These are phyloP conservation scores for Globisporangium okanoganense DNA, from an alignment of 352 stramenopile species.

Conservation along the genomic window DNA sequence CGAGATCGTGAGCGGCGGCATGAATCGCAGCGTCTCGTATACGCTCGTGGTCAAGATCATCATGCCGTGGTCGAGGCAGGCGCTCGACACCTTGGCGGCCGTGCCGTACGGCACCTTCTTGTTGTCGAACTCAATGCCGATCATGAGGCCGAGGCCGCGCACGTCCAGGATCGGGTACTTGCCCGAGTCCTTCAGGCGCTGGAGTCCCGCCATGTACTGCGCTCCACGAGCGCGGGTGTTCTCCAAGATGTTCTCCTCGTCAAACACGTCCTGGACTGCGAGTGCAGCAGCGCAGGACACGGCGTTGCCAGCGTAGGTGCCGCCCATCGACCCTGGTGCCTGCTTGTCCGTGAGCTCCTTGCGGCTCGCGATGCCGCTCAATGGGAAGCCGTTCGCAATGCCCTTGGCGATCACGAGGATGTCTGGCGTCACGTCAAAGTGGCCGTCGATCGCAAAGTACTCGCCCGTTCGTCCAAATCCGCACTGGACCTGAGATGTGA, in stretches of 20 bases:
- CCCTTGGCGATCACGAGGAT: conserved; percentile 93
- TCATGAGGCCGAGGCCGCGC: conserved; percentile 89
- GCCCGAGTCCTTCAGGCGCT: conserved; percentile 68
- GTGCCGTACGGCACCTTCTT: conserved; percentile 21
- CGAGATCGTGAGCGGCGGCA: conserved; percentile 58
- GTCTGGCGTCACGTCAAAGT: conserved; percentile 85
- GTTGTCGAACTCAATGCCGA: conserved; percentile 89
- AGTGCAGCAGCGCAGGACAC: conserved; percentile 89
- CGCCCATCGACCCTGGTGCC: conserved; percentile 89
- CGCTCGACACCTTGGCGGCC: conserved; percentile 67
- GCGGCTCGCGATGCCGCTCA: conserved; percentile 87
- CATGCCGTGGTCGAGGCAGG: conserved; percentile 86
- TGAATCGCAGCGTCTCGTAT: conserved; percentile 92
- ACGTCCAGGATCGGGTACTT: conserved; percentile 83
- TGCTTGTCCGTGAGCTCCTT: conserved; percentile 84
- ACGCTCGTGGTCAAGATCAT: conserved; percentile 90
- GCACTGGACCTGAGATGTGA: conserved; percentile 61
- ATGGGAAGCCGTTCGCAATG: conserved; percentile 90
- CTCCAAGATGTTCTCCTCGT: conserved; percentile 85
- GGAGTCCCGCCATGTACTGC: conserved; percentile 68
- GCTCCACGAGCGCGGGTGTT: conserved; percentile 73
- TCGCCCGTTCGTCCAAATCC: conserved; percentile 87
- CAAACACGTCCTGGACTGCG: conserved; percentile 83
- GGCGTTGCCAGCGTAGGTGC: conserved; percentile 90
- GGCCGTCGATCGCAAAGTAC: conserved; percentile 85